Evolutionary conservation across 805 yeast species (phyloP).

Genomic region (Pichia rugopelliculosa): DNA sequence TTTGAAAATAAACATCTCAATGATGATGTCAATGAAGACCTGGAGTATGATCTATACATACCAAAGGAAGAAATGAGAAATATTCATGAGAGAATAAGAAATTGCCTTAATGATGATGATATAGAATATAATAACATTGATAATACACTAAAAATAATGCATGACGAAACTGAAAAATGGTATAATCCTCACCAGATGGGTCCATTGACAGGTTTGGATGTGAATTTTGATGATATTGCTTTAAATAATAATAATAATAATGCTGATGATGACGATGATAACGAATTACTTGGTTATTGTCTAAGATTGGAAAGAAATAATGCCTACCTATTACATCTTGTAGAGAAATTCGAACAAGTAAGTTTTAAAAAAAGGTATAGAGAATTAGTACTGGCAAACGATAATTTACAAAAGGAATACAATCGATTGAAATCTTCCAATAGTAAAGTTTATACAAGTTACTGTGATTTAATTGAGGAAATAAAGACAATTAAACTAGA

Average conservation of each 20-base stretch:
- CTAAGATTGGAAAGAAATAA: conserved; percentile 16
- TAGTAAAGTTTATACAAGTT: conserved; percentile 21
- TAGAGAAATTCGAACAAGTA: conserved; percentile 14
- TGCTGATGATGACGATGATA: neutral
- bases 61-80: neutral
- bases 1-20: neutral
- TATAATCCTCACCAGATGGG: conserved; percentile 4
- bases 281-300: conserved; percentile 11
- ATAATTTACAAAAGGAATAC: conserved; percentile 13
- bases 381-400: conserved; percentile 6
- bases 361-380: conserved; percentile 16
- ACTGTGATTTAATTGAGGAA: conserved; percentile 18
- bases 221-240: neutral
- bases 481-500: neutral
- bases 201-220: neutral
- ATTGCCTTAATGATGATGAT: conserved; percentile 11
- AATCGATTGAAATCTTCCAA: conserved; percentile 17
- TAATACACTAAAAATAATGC: conserved; percentile 19
- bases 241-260: neutral
- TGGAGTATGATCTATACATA: neutral
- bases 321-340: conserved; percentile 11
- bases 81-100: conserved; percentile 9
- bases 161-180: conserved; percentile 15
- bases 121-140: conserved; percentile 15
- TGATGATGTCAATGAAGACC: neutral